Base-by-base conservation (phyloP, 495 filamentous ascomycete genomes). In the Penicillium atrosanguineum region DNA sequence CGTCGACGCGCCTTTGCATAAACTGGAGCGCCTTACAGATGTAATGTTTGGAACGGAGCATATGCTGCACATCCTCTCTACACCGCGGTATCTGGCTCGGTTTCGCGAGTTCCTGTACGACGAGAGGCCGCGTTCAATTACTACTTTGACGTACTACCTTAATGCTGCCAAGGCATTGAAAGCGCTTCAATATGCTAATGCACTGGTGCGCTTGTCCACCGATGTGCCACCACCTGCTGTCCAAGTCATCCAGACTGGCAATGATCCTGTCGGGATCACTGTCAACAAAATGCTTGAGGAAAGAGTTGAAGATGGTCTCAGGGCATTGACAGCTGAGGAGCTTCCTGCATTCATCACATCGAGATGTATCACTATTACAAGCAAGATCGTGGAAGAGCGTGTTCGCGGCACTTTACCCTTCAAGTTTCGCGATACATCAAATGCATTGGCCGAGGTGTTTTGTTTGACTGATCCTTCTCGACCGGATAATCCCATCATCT, bases 371-470 rank as follows among this genome's bases (percentile, higher is more conserved):
- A 62, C 46, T 4, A 67, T 73, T 38, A 71, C 69, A 2, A 71
- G 68, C 39, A 64, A 61, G 8, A 67, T 73, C 20, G 67, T 73
- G 12, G 67, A 70, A 41, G 68, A 68, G 52, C 64, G 68, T 0
- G 53, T 73, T 4, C 63, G 69, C 6, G 68, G 68, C 6, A 70
- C 67, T 1, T 57, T 73, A 8, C 69, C 69, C 0, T 53, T 62
- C 28, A 71, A 70, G 50, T 72, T 75, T 80, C 34, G 73, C 68
- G 48, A 80, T 75, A 58, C 85, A 11, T 84, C 85, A 3, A 86
- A 90, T 62, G 87, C 87, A 4, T 57, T 91, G 43, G 86, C 85
- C 0, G 87, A 91, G 60, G 86, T 87, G 0, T 91, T 90, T 57
- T 90, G 87, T 63, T 68, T 91, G 55, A 87, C 86, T 7, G 88